Conservation (phyloP, 169 alveolate species). For the Besnoitia besnoiti region DNA sequence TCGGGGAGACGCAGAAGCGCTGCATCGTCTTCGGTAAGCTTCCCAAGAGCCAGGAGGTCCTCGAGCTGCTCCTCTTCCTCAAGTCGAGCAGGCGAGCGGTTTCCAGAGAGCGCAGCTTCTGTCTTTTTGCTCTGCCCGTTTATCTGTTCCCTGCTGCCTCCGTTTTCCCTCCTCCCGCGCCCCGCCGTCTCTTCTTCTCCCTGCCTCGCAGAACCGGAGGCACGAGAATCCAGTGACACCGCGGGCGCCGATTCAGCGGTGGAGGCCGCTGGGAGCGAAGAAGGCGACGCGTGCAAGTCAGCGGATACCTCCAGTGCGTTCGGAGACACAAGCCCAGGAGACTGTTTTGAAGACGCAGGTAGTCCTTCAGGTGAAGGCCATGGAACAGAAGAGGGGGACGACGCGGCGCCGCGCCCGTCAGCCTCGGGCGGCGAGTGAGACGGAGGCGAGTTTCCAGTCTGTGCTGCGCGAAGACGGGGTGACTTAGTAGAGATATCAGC, state of each 20-base stretch:
- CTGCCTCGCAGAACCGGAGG: neutral
- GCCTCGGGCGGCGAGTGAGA: neutral
- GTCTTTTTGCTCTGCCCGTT: too few relatives aligned
- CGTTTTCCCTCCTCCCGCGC: neutral
- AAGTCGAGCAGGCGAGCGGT: neutral
- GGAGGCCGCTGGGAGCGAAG: neutral
- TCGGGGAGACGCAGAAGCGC: conserved; percentile 1
- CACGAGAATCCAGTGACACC: neutral
- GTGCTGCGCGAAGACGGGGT: neutral
- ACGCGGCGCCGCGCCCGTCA: neutral
- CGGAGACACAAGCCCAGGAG: too few relatives aligned
- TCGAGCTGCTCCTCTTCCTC: neutral
- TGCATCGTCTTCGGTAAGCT: neutral
- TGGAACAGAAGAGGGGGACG: neutral
- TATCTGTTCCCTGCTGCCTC: neutral
- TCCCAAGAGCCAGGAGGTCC: neutral
- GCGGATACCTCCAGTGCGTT: too few relatives aligned
- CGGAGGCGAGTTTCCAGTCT: neutral
- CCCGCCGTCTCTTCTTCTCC: neutral
- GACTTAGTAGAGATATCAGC: neutral
- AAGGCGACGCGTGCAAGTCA: neutral
- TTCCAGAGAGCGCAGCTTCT: neutral
- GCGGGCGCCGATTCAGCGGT: neutral
- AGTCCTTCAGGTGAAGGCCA: neutral
- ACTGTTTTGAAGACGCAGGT: neutral